A percentile compares a stretch with the other conserved stretches of the same genome.
Evolutionary conservation across 208 protist genomes (phyloP).

Genomic region (Leishmania amazonensis): DNA sequence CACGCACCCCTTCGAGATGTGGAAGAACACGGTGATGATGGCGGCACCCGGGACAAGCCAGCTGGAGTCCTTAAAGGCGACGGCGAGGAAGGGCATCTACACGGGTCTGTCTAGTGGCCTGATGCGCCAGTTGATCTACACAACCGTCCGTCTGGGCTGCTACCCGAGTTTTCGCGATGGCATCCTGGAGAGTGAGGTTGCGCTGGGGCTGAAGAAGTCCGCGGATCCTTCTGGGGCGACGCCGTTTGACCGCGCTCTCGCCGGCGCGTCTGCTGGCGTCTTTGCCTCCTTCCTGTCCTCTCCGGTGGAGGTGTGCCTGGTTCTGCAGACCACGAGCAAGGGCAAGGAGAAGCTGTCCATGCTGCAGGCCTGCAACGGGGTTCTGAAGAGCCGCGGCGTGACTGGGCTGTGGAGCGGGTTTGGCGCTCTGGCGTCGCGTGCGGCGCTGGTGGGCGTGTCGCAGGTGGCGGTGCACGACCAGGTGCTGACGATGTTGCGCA

Average conservation of each 20-base stretch:
- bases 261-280: constrained; percentile 73
- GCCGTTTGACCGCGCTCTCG: constrained; percentile 73
- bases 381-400: constrained; percentile 62
- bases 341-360: constrained; percentile 64
- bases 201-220: constrained; percentile 37
- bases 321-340: constrained; percentile 88
- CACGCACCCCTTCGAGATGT: constrained; percentile 93
- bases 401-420: constrained; percentile 86
- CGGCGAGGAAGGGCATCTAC: constrained; percentile 74
- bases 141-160: constrained; percentile 84
- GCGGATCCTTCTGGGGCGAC: constrained; percentile 58
- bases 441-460: constrained; percentile 82
- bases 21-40: constrained; percentile 93
- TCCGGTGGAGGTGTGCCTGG: constrained; percentile 90
- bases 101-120: constrained; percentile 81
- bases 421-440: constrained; percentile 77
- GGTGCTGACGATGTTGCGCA: constrained; percentile 74
- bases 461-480: constrained; percentile 95
- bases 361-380: constrained; percentile 35
- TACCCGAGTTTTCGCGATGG: constrained; percentile 91
- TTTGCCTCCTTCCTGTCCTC: constrained; percentile 89
- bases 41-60: constrained; percentile 54
- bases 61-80: constrained; percentile 44
- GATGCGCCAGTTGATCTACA: constrained; percentile 92
- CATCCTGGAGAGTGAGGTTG: constrained; percentile 54